Conservation (phyloP, 805 yeast genomes). For the Ogataea minuta region DNA sequence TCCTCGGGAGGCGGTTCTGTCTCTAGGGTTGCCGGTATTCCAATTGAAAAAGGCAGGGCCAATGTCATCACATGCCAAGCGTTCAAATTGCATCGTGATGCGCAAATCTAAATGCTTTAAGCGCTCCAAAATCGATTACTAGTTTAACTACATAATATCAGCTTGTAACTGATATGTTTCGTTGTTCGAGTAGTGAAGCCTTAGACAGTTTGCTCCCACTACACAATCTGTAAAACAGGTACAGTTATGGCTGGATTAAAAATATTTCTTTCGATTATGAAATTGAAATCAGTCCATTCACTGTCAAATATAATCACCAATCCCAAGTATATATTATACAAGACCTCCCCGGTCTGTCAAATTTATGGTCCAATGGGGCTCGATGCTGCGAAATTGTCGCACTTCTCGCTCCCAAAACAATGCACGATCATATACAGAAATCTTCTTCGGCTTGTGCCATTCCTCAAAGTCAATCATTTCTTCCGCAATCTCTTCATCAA, state of each 20-base stretch:
- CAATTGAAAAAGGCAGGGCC: slow-evolving; percentile 10
- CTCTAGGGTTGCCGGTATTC: neutral
- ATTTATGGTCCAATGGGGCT: slow-evolving; percentile 27
- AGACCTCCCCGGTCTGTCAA: slow-evolving; percentile 16
- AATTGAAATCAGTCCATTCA: slow-evolving; percentile 4
- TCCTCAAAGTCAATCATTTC: slow-evolving; percentile 10
- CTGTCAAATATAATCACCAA: neutral
- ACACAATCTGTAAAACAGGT: no score
- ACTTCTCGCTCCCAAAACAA: slow-evolving; percentile 8
- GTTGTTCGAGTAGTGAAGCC: no score
- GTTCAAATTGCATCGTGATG: slow-evolving; percentile 22
- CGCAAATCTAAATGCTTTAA: slow-evolving; percentile 16
- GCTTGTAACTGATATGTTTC: neutral
- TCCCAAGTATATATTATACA: neutral
- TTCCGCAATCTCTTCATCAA: slow-evolving; percentile 6
- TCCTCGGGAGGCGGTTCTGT: neutral
- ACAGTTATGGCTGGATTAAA: no score
- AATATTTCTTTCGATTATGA: neutral
- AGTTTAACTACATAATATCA: slow-evolving; percentile 24
- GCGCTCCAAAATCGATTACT: slow-evolving; percentile 24
- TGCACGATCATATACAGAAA: slow-evolving; percentile 24
- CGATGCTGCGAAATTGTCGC: slow-evolving; percentile 11
- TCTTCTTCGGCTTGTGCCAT: slow-evolving; percentile 16
- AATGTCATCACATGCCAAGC: slow-evolving; percentile 22
- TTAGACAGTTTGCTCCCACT: no score